These are phyloP conservation scores for Paracorniculantispora psalliotae DNA, from an alignment of 2,329 filamentous ascomycete genomes.

Conservation along the genomic window DNA sequence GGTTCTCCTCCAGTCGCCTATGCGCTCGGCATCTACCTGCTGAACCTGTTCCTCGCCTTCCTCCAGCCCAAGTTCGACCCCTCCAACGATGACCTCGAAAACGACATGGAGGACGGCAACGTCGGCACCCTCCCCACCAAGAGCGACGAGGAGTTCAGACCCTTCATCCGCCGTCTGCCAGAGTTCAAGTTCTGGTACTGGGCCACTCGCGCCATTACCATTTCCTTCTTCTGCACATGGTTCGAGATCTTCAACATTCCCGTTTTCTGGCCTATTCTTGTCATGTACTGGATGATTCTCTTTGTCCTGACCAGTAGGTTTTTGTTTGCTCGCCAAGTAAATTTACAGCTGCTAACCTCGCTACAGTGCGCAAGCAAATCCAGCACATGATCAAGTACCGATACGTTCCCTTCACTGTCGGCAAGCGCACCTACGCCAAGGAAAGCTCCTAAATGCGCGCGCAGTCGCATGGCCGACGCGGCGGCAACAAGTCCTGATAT, in stretches of 20 bases:
- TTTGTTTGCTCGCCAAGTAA: neutral
- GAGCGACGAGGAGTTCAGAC: conserved; percentile 94
- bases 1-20: conserved; percentile 67
- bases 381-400: conserved; percentile 99
- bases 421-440: conserved; percentile 77
- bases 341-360: conserved; percentile 5
- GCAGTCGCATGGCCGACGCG: neutral
- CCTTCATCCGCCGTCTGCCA: conserved; percentile 90
- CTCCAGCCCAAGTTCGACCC: conserved; percentile 98
- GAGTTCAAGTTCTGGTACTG: conserved; percentile 99
- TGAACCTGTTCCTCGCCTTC: conserved; percentile 98
- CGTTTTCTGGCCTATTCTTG: conserved; percentile 97
- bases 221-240: conserved; percentile 86
- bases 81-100: conserved; percentile 83
- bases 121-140: conserved; percentile 82
- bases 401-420: conserved; percentile 89
- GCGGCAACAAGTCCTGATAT: neutral
- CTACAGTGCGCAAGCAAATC: conserved; percentile 93
- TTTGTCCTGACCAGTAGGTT: conserved; percentile 89
- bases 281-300: conserved; percentile 98
- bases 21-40: conserved; percentile 94
- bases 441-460: conserved; percentile 42
- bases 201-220: conserved; percentile 78
- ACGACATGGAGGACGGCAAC: conserved; percentile 91
- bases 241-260: conserved; percentile 93